Percentiles rank a stretch among this genome's conserved stretches.
Evolutionary conservation across 1,139 yeast genomes (phyloP).

Genomic region (Hyphopichia fennica): DNA sequence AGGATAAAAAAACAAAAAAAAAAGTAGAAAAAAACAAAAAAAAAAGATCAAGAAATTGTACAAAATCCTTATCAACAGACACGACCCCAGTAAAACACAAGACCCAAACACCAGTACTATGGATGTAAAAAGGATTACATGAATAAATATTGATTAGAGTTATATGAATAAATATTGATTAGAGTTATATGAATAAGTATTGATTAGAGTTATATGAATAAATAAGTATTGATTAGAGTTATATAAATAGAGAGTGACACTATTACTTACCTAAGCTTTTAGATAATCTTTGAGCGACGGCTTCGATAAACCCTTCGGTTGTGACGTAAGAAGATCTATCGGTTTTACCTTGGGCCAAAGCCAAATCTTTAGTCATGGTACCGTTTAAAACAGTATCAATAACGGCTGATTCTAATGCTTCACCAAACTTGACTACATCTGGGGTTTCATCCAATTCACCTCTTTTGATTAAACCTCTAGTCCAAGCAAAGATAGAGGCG

Average conservation of each 20-base stretch:
- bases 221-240: not conserved
- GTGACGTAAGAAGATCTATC: constrained; percentile 79
- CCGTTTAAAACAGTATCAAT: constrained; percentile 87
- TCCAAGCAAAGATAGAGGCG: constrained; percentile 98
- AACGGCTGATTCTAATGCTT: constrained; percentile 76
- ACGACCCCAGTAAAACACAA: too few relatives aligned
- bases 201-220: too few relatives aligned
- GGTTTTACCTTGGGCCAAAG: constrained; percentile 83
- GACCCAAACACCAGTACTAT: too few relatives aligned
- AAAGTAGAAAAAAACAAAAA: too few relatives aligned
- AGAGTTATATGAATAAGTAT: too few relatives aligned
- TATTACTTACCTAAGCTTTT: constrained; percentile 22
- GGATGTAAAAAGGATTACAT: too few relatives aligned
- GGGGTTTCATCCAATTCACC: constrained; percentile 86
- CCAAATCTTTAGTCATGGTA: constrained; percentile 94
- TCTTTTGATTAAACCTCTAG: constrained; percentile 88
- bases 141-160: too few relatives aligned
- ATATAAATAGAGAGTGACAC: too few relatives aligned
- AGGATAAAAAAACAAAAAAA: too few relatives aligned
- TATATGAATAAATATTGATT: too few relatives aligned
- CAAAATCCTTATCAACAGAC: too few relatives aligned
- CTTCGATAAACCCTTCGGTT: constrained; percentile 87
- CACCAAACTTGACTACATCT: constrained; percentile 77
- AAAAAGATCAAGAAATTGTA: too few relatives aligned
- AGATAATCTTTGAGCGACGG: constrained; percentile 52